Conservation (phyloP, 805 yeast species). For the Pichia nakasei region DNA sequence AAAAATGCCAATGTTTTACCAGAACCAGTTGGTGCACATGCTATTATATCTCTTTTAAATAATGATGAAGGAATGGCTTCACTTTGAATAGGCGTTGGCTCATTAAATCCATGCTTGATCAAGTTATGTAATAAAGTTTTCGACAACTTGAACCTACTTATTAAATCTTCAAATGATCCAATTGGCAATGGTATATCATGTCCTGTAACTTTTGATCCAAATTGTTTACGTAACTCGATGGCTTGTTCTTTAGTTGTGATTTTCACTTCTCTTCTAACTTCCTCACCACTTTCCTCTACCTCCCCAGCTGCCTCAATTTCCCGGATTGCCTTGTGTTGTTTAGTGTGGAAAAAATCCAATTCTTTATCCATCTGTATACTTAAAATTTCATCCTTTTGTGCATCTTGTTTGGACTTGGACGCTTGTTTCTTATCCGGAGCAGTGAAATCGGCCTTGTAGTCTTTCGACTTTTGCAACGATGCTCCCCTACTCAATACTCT, state of each 20-base stretch:
- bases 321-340: constrained; percentile 25
- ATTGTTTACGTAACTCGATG: constrained; percentile 43
- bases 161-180: constrained; percentile 78
- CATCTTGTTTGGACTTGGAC: constrained; percentile 13
- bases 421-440: constrained; percentile 18
- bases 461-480: constrained; percentile 50
- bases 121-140: constrained; percentile 52
- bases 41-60: constrained; percentile 66
- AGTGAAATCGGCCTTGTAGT: constrained; percentile 34
- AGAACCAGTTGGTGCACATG: constrained; percentile 97
- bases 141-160: constrained; percentile 58
- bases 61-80: constrained; percentile 77
- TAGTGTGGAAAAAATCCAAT: constrained; percentile 73
- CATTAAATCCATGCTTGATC: constrained; percentile 59
- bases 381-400: constrained; percentile 32
- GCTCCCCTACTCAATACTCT: constrained; percentile 83
- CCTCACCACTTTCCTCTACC: constrained; percentile 22
- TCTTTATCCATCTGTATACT: constrained; percentile 43
- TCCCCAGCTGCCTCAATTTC: constrained; percentile 21
- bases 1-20: constrained; percentile 92
- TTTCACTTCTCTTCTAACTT: constrained; percentile 21
- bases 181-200: constrained; percentile 85
- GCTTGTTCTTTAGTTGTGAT: constrained; percentile 56
- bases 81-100: constrained; percentile 89
- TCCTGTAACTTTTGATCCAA: constrained; percentile 69